These are phyloP conservation scores for Aphanomyces astaci DNA, from an alignment of 352 stramenopile genomes.

Conservation along the genomic window DNA sequence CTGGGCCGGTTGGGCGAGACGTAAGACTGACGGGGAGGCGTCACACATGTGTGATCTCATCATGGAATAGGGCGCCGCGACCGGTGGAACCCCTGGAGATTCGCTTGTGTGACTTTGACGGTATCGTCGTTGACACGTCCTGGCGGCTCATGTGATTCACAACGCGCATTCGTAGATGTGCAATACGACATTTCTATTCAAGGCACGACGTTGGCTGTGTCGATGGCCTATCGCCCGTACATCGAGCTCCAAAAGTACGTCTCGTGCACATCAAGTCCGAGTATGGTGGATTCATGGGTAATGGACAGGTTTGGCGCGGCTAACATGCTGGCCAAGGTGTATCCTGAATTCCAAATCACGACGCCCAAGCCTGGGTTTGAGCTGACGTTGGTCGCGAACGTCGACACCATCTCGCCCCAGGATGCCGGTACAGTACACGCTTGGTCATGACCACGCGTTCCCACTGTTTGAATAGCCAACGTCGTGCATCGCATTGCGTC, in stretches of 20 bases:
- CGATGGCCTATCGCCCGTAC: constrained; percentile 69
- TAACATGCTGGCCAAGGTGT: constrained; percentile 64
- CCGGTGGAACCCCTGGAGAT: constrained; percentile 71
- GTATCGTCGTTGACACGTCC: constrained; percentile 27
- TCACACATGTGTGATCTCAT: constrained; percentile 7
- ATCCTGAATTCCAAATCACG: constrained; percentile 64
- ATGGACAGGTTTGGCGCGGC: constrained; percentile 43
- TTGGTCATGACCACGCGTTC: too few relatives aligned
- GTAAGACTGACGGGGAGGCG: too few relatives aligned
- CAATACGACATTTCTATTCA: constrained; percentile 78
- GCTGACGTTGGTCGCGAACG: constrained; percentile 65
- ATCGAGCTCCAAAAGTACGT: constrained; percentile 54
- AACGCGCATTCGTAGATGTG: constrained; percentile 39
- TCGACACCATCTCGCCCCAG: constrained; percentile 58
- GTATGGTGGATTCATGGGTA: background rate
- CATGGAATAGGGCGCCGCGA: constrained; percentile 46
- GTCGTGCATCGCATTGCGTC: constrained; percentile 65
- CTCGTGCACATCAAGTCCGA: background rate
- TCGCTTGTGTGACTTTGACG: constrained; percentile 77
- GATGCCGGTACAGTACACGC: constrained; percentile 50
- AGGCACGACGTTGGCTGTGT: constrained; percentile 56
- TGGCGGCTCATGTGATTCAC: background rate
- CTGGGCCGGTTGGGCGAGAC: constrained; percentile 56
- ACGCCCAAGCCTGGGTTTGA: constrained; percentile 69
- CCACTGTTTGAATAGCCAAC: constrained; percentile 35